Evolutionary conservation across 176 grass and related monocot genomes (phyloP).

Genomic region (Triticum timopheevii): DNA sequence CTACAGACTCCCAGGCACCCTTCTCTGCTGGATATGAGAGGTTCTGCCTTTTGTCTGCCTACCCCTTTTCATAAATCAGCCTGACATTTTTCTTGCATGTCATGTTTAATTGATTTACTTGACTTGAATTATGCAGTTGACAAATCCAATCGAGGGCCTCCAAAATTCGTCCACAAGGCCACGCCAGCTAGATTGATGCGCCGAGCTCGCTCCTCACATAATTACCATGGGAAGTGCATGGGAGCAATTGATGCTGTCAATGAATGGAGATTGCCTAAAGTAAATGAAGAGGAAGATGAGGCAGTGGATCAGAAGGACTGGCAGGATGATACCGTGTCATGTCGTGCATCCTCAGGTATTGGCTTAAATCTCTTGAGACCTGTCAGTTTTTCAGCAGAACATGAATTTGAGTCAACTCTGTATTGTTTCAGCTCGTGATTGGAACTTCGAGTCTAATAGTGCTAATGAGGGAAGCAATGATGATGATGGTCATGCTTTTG

Average conservation of each 20-base stretch:
- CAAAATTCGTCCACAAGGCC: too few relatives aligned
- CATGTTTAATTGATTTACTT: too few relatives aligned
- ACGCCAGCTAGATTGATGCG: too few relatives aligned
- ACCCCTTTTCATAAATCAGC: too few relatives aligned
- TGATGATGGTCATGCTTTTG: constrained; percentile 22
- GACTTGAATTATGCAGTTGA: too few relatives aligned
- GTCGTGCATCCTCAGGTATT: constrained; percentile 64
- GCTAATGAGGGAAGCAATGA: constrained; percentile 37
- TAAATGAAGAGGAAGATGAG: constrained; percentile 48
- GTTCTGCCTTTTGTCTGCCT: too few relatives aligned
- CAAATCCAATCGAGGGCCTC: too few relatives aligned
- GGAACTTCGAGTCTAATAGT: neutral
- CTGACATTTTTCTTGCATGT: too few relatives aligned
- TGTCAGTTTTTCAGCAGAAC: constrained; percentile 8
- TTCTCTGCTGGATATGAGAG: too few relatives aligned
- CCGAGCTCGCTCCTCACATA: too few relatives aligned
- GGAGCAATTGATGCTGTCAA: constrained; percentile 37
- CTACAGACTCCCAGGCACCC: too few relatives aligned
- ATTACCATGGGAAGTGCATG: too few relatives aligned
- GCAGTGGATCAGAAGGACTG: constrained; percentile 35
- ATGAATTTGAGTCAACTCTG: constrained; percentile 13
- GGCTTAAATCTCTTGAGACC: constrained; percentile 13
- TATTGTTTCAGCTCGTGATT: constrained; percentile 31
- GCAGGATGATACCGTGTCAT: constrained; percentile 47
- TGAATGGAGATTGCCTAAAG: constrained; percentile 58